Base-by-base conservation (phyloP, 768 basidiomycete genomes). In the Russula olivacea region DNA sequence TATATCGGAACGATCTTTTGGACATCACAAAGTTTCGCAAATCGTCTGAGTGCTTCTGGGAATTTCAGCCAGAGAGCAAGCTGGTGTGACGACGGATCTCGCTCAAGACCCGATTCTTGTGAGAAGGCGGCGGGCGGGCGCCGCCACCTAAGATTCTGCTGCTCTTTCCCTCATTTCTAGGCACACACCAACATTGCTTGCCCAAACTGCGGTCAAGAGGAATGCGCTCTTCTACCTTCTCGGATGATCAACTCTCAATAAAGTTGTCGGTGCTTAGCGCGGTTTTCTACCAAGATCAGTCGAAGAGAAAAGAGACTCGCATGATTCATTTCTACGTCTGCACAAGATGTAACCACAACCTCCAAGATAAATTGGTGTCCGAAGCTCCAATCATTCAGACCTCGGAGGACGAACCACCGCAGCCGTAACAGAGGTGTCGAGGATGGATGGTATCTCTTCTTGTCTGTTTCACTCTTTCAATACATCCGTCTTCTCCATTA, bases 271-370 rank as follows among this genome's bases (percentile, higher is more conserved):
- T 56, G 30, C 11, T 12, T 70, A 98, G 95, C 71, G 85, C 92
- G 55, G 95, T 98, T 4, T 84, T 91, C 72, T 98, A 89, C 74
- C 96, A 98, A 74, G 96, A 98, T 74, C 96, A 98, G 73, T 69
- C 89, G n/a, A n/a, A n/a, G n/a, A n/a, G n/a, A n/a, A n/a, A n/a
- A n/a, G n/a, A n/a, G n/a, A n/a, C n/a, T n/a, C n/a, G n/a, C n/a
- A n/a, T n/a, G n/a, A n/a, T n/a, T n/a, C n/a, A n/a, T n/a, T n/a
- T n/a, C n/a, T n/a, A n/a, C n/a, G n/a, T n/a, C n/a, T n/a, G n/a
- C n/a, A n/a, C n/a, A n/a, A n/a, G n/a, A n/a, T n/a, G n/a, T n/a
- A n/a, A n/a, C n/a, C n/a, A n/a, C n/a, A n/a, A n/a, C n/a, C n/a
- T n/a, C n/a, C n/a, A n/a, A n/a, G n/a, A n/a, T n/a, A n/a, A n/a